Evolutionary conservation across 441 rosid genomes (phyloP), one percentile per base, ranked within the genome.

Genomic region (Gossypium trilobum): DNA sequence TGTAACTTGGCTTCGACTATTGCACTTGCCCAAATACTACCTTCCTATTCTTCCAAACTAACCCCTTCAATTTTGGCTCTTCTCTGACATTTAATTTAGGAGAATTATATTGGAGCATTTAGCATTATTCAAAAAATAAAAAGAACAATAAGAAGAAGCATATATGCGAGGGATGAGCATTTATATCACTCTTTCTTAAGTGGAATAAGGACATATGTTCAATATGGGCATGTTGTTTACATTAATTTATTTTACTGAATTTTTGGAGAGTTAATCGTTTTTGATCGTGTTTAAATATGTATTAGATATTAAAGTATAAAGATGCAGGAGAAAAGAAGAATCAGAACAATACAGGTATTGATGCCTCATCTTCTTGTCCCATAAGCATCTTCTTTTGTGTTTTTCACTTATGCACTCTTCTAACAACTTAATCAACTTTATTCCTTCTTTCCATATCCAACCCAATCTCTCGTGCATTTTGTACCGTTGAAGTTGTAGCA

Each of bases 161-260:
- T 2, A 19, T 19, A 83, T 89, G 88, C 88, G 82, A 75, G 68
- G 64, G 74, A 77, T 51, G 60, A 55, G 5, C 60, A 55, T 10
- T 13, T 13, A 20, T 55, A 9, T 55, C 60, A 22, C 60, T 55
- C 29, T 55, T 20, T 20, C 11, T 19, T 55, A 8, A 1, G 3
- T 19, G 11, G 2, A 7, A 55, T 55, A 55, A 2, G 10, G 13
- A 1, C 8, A 8, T 20, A 55, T 7, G 27, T 20, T 9, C 1
- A 20, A 19, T 19, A 55, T 2, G 4, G 2, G 3, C 20, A 8
- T 17, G 22, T n/a, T 54, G 9, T 54, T 54, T 19, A 54, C 9
- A 54, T 17, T 1, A 5, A 17, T 19, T 46, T 46, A 2, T 19
- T 17, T 54, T 16, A 5, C 2, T 8, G 9, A 5, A 54, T 54